Percentiles rank a stretch among this genome's conserved stretches.
phyloP scores from a whole-genome alignment of 106 monocot species.

The Dendrobium chrysotoxum region DNA sequence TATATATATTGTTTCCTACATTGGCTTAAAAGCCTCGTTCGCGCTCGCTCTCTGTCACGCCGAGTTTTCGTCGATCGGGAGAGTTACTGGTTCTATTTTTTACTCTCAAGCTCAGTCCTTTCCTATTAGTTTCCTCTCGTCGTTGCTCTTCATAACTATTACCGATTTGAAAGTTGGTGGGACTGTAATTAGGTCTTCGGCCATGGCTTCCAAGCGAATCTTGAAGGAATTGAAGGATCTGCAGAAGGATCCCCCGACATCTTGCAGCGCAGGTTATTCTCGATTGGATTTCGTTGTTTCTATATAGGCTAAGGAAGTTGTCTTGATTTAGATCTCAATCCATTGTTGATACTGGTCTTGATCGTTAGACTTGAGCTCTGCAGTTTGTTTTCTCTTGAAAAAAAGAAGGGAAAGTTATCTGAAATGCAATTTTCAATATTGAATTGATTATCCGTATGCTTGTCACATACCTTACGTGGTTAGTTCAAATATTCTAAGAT shows the following conservation, averaged over 20 bases:
- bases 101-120: not conserved
- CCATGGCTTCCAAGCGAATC: constrained; percentile 11
- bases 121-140: not conserved
- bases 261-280: constrained; percentile 10
- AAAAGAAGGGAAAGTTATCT: not conserved
- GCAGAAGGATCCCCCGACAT: constrained; percentile 15
- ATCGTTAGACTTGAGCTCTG: not conserved
- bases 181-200: constrained; percentile 5
- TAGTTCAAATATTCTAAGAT: too few relatives aligned
- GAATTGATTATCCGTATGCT: not conserved
- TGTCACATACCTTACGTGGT: not conserved
- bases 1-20: too few relatives aligned
- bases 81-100: not conserved
- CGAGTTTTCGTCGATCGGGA: not conserved
- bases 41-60: not conserved
- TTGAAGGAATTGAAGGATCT: constrained; percentile 15
- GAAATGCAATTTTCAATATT: not conserved
- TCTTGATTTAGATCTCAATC: not conserved
- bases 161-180: constrained; percentile 4
- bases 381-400: not conserved
- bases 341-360: too few relatives aligned
- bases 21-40: not conserved
- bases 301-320: not conserved
- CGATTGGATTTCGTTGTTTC: not conserved
- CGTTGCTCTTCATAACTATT: not conserved